Base-by-base conservation (phyloP, 1,284 basidiomycete genomes). In the Sanghuangporus sanghuang region DNA sequence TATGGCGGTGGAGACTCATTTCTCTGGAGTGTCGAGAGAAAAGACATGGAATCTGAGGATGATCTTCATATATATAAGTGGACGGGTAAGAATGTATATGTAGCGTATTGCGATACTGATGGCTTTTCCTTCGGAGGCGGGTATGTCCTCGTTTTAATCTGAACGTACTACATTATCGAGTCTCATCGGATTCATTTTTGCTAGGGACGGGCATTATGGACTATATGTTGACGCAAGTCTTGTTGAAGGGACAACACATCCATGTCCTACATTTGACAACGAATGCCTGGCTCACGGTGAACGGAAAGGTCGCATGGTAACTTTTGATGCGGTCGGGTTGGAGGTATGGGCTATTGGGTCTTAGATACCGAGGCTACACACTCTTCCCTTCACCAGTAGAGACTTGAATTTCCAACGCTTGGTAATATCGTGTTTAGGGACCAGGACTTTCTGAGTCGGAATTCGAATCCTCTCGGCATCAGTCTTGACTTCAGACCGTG, bases 21-120 rank as follows among this genome's bases (percentile, higher is more conserved):
- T 73, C 89, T 85, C 1, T 63, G 44, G 21, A 50, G n/a, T 57
- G 21, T 59, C 27, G 60, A 42, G 46, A 23, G 96, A 68, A 23
- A 62, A 39, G 32, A 58, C 36, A 81, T 78, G 65, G 78, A 78
- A 7, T 39, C 61, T 65, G 68, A 27, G 70, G 75, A 75, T 42
- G 73, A 78, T 12, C 72, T 93, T 49, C 76, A 83, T 18, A 80
- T 92, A 32, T 98, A 85, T 79, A 86, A 83, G 50, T 96, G 94
- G 89, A 96, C 96, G 1, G 95, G 94, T 0, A 84, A 78, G 72
- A 98, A 98, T 72, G 89, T 91, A 65, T 98, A 98, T 71, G 89
- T 97, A 62, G 87, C 93, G 21, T 79, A 97, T 2, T 94, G 93
- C 73, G 93, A 95, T 68, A 76, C 83, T 0, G 81, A 84, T 48